Base-by-base conservation (phyloP, 2,329 filamentous ascomycete species). In the Biscogniauxia marginata region DNA sequence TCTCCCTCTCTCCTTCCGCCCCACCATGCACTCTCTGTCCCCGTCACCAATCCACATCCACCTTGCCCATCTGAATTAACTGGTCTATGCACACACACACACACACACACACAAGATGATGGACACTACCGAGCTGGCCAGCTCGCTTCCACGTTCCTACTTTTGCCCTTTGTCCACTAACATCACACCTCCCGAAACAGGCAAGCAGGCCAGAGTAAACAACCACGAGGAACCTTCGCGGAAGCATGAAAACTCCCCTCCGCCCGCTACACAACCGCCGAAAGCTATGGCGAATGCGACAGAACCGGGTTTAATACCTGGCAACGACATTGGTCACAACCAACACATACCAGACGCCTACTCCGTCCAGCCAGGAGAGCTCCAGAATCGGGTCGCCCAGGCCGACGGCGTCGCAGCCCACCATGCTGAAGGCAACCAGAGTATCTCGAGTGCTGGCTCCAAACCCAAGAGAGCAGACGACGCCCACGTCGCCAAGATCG, bases 171-270 rank as follows among this genome's bases (percentile, higher is more conserved):
- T 61, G 59, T 60, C 64, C 65, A 65, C 71, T 76, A 67, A 77
- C 68, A 65, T 70, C 62, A 64, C 63, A 58, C 60, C 45, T 59
- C 50, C 52, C 47, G 49, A 60, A 67, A 65, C 60, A 87, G 84
- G 93, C 76, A 97, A 97, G 80, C 92, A 96, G 81, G 93, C 92
- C 66, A 89, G 91, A 64, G 81, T 79, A 62, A 82, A 84, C 64
- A 79, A 82, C 65, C 65, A 77, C 63, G 82, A 84, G 62, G 80
- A 84, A 63, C 64, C 78, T 57, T 67, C 77, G 47, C 79, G 78
- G 59, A 82, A 82, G 74, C 79, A 79, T 71, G 78, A 85, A 63
- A 72, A 75, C 63, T 74, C 76, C 25, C 73, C 78, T 56, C 71
- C 75, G 58, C 77, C 62, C 44, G 46, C 64, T 46, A 54, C 79